Conservation (phyloP, 177 flowering plant species). For the Vitis hybrid region DNA sequence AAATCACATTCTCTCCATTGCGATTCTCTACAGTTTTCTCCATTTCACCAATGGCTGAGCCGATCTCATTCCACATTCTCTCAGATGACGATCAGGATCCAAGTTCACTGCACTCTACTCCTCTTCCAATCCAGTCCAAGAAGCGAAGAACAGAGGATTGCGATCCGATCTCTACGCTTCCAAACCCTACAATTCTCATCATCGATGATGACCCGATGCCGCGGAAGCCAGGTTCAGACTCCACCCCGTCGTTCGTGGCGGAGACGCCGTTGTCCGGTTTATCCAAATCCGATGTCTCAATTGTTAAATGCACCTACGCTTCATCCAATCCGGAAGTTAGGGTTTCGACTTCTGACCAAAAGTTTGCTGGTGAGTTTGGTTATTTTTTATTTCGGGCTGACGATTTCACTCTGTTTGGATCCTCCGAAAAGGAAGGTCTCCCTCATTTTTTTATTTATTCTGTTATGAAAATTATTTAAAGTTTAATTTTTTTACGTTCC, state of each 20-base stretch:
- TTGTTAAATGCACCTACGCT: constrained; percentile 32
- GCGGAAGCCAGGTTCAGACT: constrained; percentile 21
- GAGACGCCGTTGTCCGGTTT: constrained; percentile 41
- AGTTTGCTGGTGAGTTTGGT: constrained; percentile 28
- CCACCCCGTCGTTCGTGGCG: constrained; percentile 39
- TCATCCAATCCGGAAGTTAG: constrained; percentile 20
- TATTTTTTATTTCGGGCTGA: not conserved
- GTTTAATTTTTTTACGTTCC: too few relatives aligned
- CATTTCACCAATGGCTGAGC: constrained; percentile 23
- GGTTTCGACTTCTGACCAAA: constrained; percentile 20
- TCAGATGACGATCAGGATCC: constrained; percentile 38
- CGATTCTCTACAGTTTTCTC: not conserved
- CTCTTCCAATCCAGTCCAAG: constrained; percentile 28
- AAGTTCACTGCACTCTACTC: constrained; percentile 13
- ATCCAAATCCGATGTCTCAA: constrained; percentile 29
- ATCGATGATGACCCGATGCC: constrained; percentile 76
- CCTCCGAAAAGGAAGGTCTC: not conserved
- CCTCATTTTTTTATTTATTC: not conserved
- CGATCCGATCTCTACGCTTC: not conserved
- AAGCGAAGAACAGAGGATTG: constrained; percentile 26
- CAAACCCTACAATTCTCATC: constrained; percentile 31
- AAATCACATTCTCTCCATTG: not conserved
- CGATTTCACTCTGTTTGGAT: too few relatives aligned
- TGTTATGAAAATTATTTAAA: too few relatives aligned
- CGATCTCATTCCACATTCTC: constrained; percentile 22